These are phyloP conservation scores for Dryas drummondii DNA, from an alignment of 306 rosid genomes.

Conservation along the genomic window DNA sequence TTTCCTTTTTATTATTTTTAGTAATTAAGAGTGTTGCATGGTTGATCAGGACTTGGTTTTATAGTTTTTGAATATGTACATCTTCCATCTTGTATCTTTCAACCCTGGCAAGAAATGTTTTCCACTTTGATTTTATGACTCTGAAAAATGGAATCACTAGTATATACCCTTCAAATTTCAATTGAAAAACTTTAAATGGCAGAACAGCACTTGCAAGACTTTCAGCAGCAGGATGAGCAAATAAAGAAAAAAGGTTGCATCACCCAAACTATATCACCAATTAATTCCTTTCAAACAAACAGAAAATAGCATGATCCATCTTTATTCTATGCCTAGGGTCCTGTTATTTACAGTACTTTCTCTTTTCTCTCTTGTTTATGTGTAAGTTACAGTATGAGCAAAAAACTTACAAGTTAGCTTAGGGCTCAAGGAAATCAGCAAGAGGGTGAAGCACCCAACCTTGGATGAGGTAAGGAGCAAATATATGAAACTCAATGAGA, in stretches of 20 bases:
- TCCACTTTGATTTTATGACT: too few relatives aligned
- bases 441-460: neutral
- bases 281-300: neutral
- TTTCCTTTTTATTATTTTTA: too few relatives aligned
- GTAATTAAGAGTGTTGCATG: too few relatives aligned
- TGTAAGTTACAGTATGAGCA: conserved; percentile 16
- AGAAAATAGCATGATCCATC: neutral
- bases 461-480: conserved; percentile 11
- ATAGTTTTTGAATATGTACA: too few relatives aligned
- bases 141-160: too few relatives aligned
- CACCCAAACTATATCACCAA: neutral
- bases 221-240: neutral
- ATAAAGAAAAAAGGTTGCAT: neutral
- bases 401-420: conserved; percentile 4
- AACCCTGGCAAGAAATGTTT: too few relatives aligned
- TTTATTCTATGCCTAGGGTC: neutral
- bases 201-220: neutral
- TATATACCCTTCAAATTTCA: too few relatives aligned
- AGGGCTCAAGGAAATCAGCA: conserved; percentile 4
- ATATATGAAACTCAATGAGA: conserved; percentile 47
- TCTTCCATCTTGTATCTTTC: too few relatives aligned
- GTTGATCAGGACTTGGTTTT: too few relatives aligned
- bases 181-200: neutral
- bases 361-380: neutral
- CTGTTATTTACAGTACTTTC: conserved; percentile 33